phyloP scores from a whole-genome alignment of 1,284 basidiomycete species.

The Cryptococcus sp. region DNA sequence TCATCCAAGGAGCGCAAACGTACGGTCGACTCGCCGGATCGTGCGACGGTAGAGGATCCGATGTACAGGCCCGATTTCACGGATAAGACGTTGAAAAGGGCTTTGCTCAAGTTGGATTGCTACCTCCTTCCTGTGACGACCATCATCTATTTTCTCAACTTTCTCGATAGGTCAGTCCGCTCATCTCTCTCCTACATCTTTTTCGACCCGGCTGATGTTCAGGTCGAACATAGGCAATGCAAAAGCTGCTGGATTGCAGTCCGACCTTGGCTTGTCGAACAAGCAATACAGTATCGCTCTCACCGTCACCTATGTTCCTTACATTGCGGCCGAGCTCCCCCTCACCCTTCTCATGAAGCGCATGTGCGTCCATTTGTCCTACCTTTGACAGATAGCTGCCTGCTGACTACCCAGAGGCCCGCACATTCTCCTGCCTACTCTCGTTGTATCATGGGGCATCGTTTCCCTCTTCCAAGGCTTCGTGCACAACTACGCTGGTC shows the following conservation, averaged over 20 bases:
- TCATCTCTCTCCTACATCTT: no score
- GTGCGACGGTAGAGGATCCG: no score
- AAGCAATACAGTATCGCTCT: constrained; percentile 29
- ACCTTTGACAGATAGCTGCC: constrained; percentile 18
- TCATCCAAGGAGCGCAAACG: no score
- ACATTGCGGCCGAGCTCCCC: constrained; percentile 31
- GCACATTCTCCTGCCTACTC: constrained; percentile 50
- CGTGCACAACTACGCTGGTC: constrained; percentile 39
- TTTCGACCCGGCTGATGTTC: no score
- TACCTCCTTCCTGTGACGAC: constrained; percentile 22
- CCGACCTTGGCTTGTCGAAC: constrained; percentile 32
- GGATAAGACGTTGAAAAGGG: no score
- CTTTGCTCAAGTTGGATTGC: constrained; percentile 23
- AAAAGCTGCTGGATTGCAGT: constrained; percentile 53
- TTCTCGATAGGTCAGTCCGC: constrained; percentile 1
- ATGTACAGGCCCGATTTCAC: no score
- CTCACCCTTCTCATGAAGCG: constrained; percentile 24
- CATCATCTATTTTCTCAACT: constrained; percentile 44
- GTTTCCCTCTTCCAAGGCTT: constrained; percentile 21
- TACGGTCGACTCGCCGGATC: no score
- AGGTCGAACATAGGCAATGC: constrained; percentile 55
- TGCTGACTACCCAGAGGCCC: constrained; percentile 18
- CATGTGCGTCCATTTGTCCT: constrained; percentile 19
- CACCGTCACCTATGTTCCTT: constrained; percentile 30
- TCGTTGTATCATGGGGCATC: no score